A percentile compares a stretch with the other conserved stretches of the same genome.
Conservation (phyloP, 2,329 filamentous ascomycete species). For the Zymoseptoria passerinii region DNA sequence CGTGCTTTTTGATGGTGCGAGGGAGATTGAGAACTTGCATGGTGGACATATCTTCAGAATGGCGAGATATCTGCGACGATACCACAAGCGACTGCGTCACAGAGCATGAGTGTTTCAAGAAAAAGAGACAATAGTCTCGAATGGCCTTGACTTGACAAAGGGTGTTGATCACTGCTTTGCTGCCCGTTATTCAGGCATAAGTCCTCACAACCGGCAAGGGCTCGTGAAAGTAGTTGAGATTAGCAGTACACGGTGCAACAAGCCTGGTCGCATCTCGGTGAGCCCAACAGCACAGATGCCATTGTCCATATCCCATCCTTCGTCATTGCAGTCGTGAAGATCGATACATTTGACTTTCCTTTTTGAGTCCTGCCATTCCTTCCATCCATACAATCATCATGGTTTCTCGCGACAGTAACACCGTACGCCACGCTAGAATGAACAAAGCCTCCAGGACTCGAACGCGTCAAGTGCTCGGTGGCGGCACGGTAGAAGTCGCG, state of each 20-base stretch:
- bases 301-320: neutral
- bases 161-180: neutral
- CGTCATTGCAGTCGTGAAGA: neutral
- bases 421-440: constrained; percentile 15
- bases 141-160: neutral
- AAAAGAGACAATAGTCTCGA: neutral
- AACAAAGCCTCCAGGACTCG: constrained; percentile 3
- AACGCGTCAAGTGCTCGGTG: neutral
- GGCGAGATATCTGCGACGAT: no score
- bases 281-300: neutral
- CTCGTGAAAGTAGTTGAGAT: neutral
- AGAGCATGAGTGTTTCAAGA: neutral
- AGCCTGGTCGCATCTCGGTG: neutral
- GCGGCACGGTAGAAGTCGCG: neutral
- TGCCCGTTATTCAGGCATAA: neutral
- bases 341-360: neutral
- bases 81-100: neutral
- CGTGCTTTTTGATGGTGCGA: neutral
- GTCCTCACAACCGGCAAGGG: neutral
- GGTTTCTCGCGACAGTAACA: constrained; percentile 4
- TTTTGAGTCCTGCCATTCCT: neutral
- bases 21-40: neutral
- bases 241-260: neutral
- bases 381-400: constrained; percentile 7
- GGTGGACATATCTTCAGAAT: no score